Conservation (phyloP, 1,284 basidiomycete species). For the Cystobasidium slooffiae region DNA sequence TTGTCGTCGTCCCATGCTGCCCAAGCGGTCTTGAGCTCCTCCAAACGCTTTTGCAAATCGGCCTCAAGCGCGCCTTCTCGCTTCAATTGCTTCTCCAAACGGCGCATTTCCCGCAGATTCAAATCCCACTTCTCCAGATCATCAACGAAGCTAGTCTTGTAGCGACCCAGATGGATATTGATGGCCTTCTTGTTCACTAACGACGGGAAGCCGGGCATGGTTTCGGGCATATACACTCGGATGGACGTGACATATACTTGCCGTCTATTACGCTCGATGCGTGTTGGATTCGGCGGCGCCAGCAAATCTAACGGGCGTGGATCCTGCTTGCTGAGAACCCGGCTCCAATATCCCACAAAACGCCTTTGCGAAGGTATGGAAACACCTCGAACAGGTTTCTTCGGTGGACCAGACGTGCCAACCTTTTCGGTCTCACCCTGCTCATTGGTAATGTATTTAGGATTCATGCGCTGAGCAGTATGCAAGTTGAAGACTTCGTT, state of each 20-base stretch:
- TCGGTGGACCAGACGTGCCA: background rate
- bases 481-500: slow-evolving; percentile 47
- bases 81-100: slow-evolving; percentile 25
- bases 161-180: slow-evolving; percentile 35
- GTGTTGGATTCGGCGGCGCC: slow-evolving; percentile 36
- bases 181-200: slow-evolving; percentile 26
- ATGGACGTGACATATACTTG: slow-evolving; percentile 23
- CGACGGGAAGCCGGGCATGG: slow-evolving; percentile 40
- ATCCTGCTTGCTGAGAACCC: slow-evolving; percentile 45
- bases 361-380: slow-evolving; percentile 49
- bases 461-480: slow-evolving; percentile 49
- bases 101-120: slow-evolving; percentile 28
- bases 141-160: slow-evolving; percentile 41
- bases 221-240: slow-evolving; percentile 32
- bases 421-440: background rate
- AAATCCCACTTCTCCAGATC: slow-evolving; percentile 35
- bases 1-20: slow-evolving; percentile 21
- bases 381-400: slow-evolving; percentile 45
- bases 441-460: slow-evolving; percentile 4
- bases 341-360: slow-evolving; percentile 47
- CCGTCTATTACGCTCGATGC: slow-evolving; percentile 25
- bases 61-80: background rate
- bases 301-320: slow-evolving; percentile 43
- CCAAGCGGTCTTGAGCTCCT: background rate
- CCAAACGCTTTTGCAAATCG: background rate